Percentiles rank a stretch among this genome's conserved stretches.
phyloP scores from a whole-genome alignment of 495 filamentous ascomycete genomes.

The Trichoderma asperelloides region DNA sequence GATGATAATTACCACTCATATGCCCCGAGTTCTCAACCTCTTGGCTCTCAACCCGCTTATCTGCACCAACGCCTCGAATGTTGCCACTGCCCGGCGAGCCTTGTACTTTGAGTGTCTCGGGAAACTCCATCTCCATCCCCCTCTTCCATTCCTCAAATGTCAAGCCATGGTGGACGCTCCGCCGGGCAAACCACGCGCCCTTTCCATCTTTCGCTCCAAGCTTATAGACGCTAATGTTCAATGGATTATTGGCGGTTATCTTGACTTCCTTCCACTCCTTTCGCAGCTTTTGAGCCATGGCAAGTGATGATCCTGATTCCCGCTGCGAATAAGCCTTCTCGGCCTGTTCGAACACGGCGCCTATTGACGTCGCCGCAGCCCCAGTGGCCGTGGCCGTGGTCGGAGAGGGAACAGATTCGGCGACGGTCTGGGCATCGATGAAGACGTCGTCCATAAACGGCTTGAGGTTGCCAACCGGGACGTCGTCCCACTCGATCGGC shows the following conservation, averaged over 20 bases:
- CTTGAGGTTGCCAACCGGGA: conserved; percentile 47
- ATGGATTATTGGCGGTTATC: conserved; percentile 60
- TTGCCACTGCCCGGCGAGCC: conserved; percentile 56
- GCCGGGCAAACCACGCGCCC: conserved; percentile 81
- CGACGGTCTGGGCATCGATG: conserved; percentile 51
- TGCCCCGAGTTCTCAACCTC: conserved; percentile 46
- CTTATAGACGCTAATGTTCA: conserved; percentile 73
- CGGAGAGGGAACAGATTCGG: conserved; percentile 64
- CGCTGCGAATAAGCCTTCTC: conserved; percentile 11
- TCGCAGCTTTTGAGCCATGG: conserved; percentile 38
- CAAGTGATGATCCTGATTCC: background rate
- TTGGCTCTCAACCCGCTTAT: conserved; percentile 56
- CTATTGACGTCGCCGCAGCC: background rate
- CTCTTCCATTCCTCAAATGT: conserved; percentile 60
- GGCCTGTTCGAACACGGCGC: background rate
- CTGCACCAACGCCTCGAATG: conserved; percentile 76
- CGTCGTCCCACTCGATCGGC: conserved; percentile 55
- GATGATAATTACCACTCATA: conserved; percentile 41
- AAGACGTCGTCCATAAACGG: conserved; percentile 51
- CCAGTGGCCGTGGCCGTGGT: conserved; percentile 14
- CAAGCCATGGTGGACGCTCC: conserved; percentile 66
- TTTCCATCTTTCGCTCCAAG: conserved; percentile 67
- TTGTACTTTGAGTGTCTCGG: conserved; percentile 50
- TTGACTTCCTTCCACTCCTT: conserved; percentile 86
- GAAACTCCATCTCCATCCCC: conserved; percentile 52